Percentiles rank a stretch among this genome's conserved stretches.
These are phyloP conservation scores for Lachnellula hyalina DNA, from an alignment of 2,329 filamentous ascomycete genomes.

Conservation along the genomic window DNA sequence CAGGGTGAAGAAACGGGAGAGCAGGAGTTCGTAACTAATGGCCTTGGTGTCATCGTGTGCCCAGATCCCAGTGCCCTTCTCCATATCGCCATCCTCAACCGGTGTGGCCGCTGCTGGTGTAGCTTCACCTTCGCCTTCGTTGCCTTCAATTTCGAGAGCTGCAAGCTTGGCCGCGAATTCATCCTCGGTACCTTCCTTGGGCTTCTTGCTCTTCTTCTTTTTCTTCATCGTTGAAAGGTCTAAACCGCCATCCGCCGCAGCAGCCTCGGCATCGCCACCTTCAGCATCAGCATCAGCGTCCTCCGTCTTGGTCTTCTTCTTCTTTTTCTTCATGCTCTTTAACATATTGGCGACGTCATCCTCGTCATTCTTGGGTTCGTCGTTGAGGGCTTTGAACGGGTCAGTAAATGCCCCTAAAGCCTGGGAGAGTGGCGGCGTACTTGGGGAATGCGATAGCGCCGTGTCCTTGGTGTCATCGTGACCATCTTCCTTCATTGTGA, in stretches of 20 bases:
- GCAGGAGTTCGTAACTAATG: slow-evolving; percentile 80
- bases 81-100: slow-evolving; percentile 31
- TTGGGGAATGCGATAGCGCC: slow-evolving; percentile 71
- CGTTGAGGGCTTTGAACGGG: slow-evolving; percentile 34
- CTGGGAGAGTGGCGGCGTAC: slow-evolving; percentile 55
- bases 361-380: slow-evolving; percentile 30
- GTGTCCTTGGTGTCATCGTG: slow-evolving; percentile 71
- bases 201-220: slow-evolving; percentile 34
- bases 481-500: slow-evolving; percentile 68
- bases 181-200: slow-evolving; percentile 30
- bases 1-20: slow-evolving; percentile 89
- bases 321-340: slow-evolving; percentile 72
- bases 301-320: slow-evolving; percentile 73
- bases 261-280: slow-evolving; percentile 49
- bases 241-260: slow-evolving; percentile 43
- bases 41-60: slow-evolving; percentile 34
- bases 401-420: slow-evolving; percentile 53
- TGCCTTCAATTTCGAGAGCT: slow-evolving; percentile 29
- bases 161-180: slow-evolving; percentile 32
- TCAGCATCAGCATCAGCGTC: slow-evolving; percentile 57
- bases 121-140: slow-evolving; percentile 23
- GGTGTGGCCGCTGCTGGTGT: slow-evolving; percentile 19
- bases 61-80: slow-evolving; percentile 35
- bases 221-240: slow-evolving; percentile 36
- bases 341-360: slow-evolving; percentile 63